Conservation (phyloP, 352 stramenopile genomes). For the Saprolegnia parasitica region DNA sequence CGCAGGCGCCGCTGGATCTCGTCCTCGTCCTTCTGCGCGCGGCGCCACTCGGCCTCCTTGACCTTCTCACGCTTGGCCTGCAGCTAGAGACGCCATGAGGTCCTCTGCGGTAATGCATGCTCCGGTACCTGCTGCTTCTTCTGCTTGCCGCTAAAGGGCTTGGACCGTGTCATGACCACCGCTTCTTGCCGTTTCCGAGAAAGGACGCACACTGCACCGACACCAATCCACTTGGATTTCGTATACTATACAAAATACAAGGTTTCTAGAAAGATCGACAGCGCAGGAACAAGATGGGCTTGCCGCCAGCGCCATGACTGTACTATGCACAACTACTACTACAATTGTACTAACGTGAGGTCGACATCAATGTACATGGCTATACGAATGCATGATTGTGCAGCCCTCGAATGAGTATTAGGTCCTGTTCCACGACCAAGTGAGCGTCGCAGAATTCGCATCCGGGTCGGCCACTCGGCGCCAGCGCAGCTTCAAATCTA, state of each 20-base stretch:
- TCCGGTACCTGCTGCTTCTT: slow-evolving; percentile 77
- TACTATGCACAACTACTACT: too few relatives aligned
- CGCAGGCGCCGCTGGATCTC: slow-evolving; percentile 16
- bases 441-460: too few relatives aligned
- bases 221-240: background rate
- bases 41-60: slow-evolving; percentile 14
- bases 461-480: too few relatives aligned
- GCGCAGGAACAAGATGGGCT: too few relatives aligned
- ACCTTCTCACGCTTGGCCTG: slow-evolving; percentile 63
- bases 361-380: too few relatives aligned
- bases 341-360: too few relatives aligned
- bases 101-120: background rate
- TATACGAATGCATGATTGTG: too few relatives aligned
- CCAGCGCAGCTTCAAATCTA: too few relatives aligned
- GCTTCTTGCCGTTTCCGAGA: background rate
- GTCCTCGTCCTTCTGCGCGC: slow-evolving; percentile 31
- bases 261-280: too few relatives aligned
- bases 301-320: too few relatives aligned
- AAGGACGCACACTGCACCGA: background rate
- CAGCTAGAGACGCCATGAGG: slow-evolving; percentile 37
- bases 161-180: slow-evolving; percentile 42
- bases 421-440: too few relatives aligned
- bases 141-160: slow-evolving; percentile 81
- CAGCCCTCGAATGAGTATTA: too few relatives aligned
- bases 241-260: background rate